Evolutionary conservation across 2,329 filamentous ascomycete species (phyloP), one percentile per base, ranked within the genome.

Genomic region (Lecanicillium sp.): DNA sequence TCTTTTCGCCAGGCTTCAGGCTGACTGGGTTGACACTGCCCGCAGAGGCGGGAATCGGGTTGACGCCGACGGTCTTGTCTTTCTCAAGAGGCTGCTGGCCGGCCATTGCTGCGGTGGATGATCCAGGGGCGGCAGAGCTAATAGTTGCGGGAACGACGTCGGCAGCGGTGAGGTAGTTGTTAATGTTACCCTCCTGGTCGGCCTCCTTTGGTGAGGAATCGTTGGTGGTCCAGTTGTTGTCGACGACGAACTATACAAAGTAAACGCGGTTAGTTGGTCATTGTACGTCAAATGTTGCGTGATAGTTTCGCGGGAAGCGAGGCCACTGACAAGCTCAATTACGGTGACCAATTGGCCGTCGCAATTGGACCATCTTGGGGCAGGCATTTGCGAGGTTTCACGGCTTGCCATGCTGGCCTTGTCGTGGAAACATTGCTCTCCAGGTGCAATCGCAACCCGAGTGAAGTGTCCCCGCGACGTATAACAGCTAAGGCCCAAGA

Each of bases 211-310:
- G 84, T 30, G 81, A 84, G 43, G 79, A 79, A 52, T 81, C 78
- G 64, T 96, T 89, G 59, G 81, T 84, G 36, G 79, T 80, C 92
- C 92, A 98, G 51, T 76, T 77, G 50, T 85, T 87, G 74, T 98
- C 87, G 49, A 96, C 90, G 53, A 98, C 85, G 62, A 95, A 98
- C 90, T 96, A 60, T 40, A 53, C 29, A 37, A 22, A 17, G 10
- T 17, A 14, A 17, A 33, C n/a, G 25, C 2, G 11, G 33, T 36
- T 30, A 37, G 29, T 17, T 27, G 13, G 13, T 17, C n/a, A 31
- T 19, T 22, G 9, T 30, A 5, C n/a, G n/a, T n/a, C n/a, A n/a
- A n/a, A n/a, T n/a, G n/a, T n/a, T n/a, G n/a, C n/a, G n/a, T n/a
- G n/a, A n/a, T n/a, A n/a, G n/a, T n/a, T n/a, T n/a, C n/a, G n/a